phyloP scores from a whole-genome alignment of 1,139 yeast genomes.

The Suzukiozyma palmioleophila region DNA sequence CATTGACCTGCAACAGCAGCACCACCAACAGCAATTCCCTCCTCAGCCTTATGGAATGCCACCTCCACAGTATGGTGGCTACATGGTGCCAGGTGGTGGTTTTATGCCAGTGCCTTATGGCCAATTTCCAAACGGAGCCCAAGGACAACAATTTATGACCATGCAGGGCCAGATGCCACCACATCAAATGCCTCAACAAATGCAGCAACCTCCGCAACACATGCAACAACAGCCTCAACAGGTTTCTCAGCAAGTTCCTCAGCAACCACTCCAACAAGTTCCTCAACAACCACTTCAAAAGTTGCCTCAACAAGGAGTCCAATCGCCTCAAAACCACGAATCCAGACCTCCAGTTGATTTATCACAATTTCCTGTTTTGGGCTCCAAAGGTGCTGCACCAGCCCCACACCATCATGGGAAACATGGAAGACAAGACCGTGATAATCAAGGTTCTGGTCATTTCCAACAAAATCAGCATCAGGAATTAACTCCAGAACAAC shows the following conservation, averaged over 20 bases:
- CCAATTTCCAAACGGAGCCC: constrained; percentile 21
- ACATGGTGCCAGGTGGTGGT: constrained; percentile 39
- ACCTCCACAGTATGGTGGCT: constrained; percentile 37
- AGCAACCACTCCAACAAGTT: constrained; percentile 12
- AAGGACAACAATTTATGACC: constrained; percentile 24
- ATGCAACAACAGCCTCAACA: constrained; percentile 8
- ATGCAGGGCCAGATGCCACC: constrained; percentile 15
- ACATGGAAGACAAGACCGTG: constrained; percentile 8
- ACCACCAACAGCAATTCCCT: constrained; percentile 18
- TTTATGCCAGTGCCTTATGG: constrained; percentile 42
- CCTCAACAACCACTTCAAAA: constrained; percentile 12
- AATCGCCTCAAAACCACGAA: constrained; percentile 8
- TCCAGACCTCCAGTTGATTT: constrained; percentile 25
- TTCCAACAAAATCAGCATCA: constrained; percentile 22
- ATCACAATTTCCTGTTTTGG: constrained; percentile 49
- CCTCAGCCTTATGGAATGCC: constrained; percentile 30
- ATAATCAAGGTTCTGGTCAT: constrained; percentile 11
- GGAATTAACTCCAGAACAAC: constrained; percentile 43
- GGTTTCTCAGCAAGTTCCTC: constrained; percentile 10
- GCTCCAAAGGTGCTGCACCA: constrained; percentile 28
- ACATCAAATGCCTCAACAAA: constrained; percentile 18
- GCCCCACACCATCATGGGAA: constrained; percentile 8
- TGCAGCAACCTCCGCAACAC: constrained; percentile 13
- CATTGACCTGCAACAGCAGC: constrained; percentile 37
- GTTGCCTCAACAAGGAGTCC: constrained; percentile 9